Percentiles rank a stretch among this genome's conserved stretches.
Evolutionary conservation across 805 yeast species (phyloP).

Genomic region (Trichomonascus vanleenenianus): DNA sequence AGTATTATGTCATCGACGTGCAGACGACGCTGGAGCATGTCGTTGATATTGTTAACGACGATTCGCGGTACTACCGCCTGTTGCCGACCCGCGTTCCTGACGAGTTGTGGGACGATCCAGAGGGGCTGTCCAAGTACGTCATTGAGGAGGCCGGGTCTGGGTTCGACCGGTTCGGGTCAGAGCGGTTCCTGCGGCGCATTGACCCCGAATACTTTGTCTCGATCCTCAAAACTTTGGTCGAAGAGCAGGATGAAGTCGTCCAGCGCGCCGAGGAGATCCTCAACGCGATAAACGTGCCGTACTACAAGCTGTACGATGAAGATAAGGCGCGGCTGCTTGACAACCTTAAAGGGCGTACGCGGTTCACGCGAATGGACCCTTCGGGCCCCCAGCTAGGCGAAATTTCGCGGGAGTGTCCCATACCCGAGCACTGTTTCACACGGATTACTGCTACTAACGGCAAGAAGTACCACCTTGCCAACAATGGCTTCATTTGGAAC

Average conservation of each 20-base stretch:
- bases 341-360: conserved; percentile 70
- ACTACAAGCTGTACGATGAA: conserved; percentile 66
- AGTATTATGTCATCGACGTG: conserved; percentile 70
- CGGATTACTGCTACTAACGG: conserved; percentile 51
- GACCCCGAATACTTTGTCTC: conserved; percentile 45
- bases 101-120: conserved; percentile 26
- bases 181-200: conserved; percentile 49
- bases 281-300: conserved; percentile 69
- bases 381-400: conserved; percentile 75
- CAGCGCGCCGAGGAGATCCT: conserved; percentile 44
- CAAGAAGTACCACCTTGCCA: conserved; percentile 58
- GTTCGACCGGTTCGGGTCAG: conserved; percentile 37
- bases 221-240: conserved; percentile 35
- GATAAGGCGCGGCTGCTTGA: conserved; percentile 58
- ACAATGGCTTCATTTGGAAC: conserved; percentile 99
- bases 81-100: conserved; percentile 38
- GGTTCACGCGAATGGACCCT: conserved; percentile 65
- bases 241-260: conserved; percentile 24
- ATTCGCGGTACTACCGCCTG: conserved; percentile 25
- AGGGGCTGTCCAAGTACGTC: conserved; percentile 39
- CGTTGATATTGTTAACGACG: conserved; percentile 12
- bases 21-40: conserved; percentile 31
- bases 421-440: conserved; percentile 85
- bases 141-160: conserved; percentile 34
- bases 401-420: conserved; percentile 47